A percentile compares a stretch with the other conserved stretches of the same genome.
Conservation (phyloP, 1,284 basidiomycete genomes). For the Malassezia yamatoensis region DNA sequence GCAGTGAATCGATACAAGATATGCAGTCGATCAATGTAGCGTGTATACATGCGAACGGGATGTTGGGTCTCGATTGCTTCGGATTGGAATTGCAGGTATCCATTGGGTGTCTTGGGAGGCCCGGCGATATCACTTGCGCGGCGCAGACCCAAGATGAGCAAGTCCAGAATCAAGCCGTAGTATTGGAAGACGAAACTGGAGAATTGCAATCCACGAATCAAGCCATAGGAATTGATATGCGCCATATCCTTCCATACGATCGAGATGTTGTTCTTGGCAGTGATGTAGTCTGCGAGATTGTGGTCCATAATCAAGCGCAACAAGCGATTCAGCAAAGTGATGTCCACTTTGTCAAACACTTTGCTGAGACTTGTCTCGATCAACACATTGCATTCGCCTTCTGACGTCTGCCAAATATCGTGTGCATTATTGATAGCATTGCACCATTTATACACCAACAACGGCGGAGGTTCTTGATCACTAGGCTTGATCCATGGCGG, state of each 20-base stretch:
- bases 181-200: conserved; percentile 48
- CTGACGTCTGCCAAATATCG: conserved; percentile 43
- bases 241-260: conserved; percentile 48
- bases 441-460: conserved; percentile 49
- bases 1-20: conserved; percentile 95
- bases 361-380: conserved; percentile 47
- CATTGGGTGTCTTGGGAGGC: conserved; percentile 44
- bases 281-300: conserved; percentile 48
- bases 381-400: conserved; percentile 46
- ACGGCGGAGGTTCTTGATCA: conserved; percentile 45
- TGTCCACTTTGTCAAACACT: conserved; percentile 47
- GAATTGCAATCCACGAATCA: conserved; percentile 47
- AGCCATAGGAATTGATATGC: conserved; percentile 46
- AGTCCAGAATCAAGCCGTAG: conserved; percentile 45
- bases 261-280: conserved; percentile 48
- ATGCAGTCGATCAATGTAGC: conserved; percentile 47
- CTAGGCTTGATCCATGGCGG: conserved; percentile 48
- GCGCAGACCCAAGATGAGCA: conserved; percentile 44
- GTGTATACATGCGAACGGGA: conserved; percentile 45
- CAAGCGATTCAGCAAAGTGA: conserved; percentile 46
- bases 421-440: conserved; percentile 47
- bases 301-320: conserved; percentile 48
- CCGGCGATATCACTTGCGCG: conserved; percentile 47
- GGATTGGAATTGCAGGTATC: conserved; percentile 43
- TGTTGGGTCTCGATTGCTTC: conserved; percentile 42